These are phyloP conservation scores for Neovahlkampfia damariscottae DNA, from an alignment of 78 protist genomes.

Conservation along the genomic window DNA sequence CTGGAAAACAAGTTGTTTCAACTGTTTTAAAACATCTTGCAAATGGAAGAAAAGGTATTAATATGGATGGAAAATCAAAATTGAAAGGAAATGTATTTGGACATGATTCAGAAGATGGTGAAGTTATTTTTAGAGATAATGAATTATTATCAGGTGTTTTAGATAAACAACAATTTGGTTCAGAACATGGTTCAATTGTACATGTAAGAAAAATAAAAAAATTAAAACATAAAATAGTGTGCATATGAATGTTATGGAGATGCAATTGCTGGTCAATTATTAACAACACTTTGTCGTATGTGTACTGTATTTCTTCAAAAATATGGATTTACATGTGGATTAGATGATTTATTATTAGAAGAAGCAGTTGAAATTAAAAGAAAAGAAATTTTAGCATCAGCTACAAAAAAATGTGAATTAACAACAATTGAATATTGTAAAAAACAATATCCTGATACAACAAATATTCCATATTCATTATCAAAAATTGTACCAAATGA, in stretches of 20 bases:
- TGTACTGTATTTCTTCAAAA: constrained; percentile 68
- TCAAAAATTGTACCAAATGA: constrained; percentile 8
- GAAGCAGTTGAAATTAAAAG: constrained; percentile 6
- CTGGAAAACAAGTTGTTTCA: constrained; percentile 90
- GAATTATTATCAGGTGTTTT: constrained; percentile 82
- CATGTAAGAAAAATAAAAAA: constrained; percentile 12
- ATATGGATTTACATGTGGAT: constrained; percentile 88
- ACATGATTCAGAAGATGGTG: constrained; percentile 25
- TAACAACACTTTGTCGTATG: constrained; percentile 81
- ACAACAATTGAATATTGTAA: constrained; percentile 16
- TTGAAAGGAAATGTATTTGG: constrained; percentile 2
- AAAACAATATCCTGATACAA: no score
- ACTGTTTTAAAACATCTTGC: constrained; percentile 53
- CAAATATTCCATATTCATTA: constrained; percentile 5
- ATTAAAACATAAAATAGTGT: constrained; percentile 43
- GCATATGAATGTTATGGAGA: constrained; percentile 86
- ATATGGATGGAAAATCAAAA: not conserved
- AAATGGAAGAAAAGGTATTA: not conserved
- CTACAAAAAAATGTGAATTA: constrained; percentile 7
- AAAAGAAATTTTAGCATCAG: constrained; percentile 4
- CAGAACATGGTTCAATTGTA: constrained; percentile 60
- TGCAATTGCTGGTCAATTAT: constrained; percentile 65
- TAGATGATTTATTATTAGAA: constrained; percentile 72
- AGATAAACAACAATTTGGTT: constrained; percentile 89
- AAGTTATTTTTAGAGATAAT: constrained; percentile 29